Conservation (phyloP, 169 alveolate genomes). For the Plasmodium cynomolgi region DNA sequence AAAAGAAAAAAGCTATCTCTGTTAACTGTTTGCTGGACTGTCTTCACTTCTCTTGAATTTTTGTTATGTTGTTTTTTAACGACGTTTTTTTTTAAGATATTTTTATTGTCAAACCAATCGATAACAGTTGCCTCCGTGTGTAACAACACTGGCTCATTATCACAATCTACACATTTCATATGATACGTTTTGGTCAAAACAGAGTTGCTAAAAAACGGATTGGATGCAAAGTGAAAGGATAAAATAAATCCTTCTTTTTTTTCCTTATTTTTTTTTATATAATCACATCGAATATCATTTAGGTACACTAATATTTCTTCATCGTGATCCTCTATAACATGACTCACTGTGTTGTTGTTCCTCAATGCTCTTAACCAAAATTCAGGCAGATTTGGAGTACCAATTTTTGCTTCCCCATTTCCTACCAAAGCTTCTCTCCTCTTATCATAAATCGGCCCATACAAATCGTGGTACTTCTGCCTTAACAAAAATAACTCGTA, state of each 20-base stretch:
- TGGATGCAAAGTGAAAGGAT: slow-evolving; percentile 81
- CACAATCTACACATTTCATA: slow-evolving; percentile 87
- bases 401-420: slow-evolving; percentile 44
- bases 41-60: slow-evolving; percentile 83
- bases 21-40: slow-evolving; percentile 83
- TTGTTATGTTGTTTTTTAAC: slow-evolving; percentile 84
- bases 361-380: slow-evolving; percentile 87
- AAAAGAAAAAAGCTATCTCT: slow-evolving; percentile 86
- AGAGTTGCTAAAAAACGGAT: slow-evolving; percentile 84
- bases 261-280: slow-evolving; percentile 83
- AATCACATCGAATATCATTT: slow-evolving; percentile 84
- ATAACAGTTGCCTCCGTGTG: slow-evolving; percentile 87
- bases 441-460: slow-evolving; percentile 82
- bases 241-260: slow-evolving; percentile 85
- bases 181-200: slow-evolving; percentile 84
- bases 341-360: slow-evolving; percentile 83
- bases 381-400: slow-evolving; percentile 80
- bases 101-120: slow-evolving; percentile 85
- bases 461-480: slow-evolving; percentile 83
- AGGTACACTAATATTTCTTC: slow-evolving; percentile 85
- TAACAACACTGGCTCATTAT: slow-evolving; percentile 85
- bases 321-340: slow-evolving; percentile 84
- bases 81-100: slow-evolving; percentile 83
- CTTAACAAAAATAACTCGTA: slow-evolving; percentile 83
- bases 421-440: slow-evolving; percentile 76